phyloP scores from a whole-genome alignment of 768 basidiomycete genomes.

The Mycena indigotica region DNA sequence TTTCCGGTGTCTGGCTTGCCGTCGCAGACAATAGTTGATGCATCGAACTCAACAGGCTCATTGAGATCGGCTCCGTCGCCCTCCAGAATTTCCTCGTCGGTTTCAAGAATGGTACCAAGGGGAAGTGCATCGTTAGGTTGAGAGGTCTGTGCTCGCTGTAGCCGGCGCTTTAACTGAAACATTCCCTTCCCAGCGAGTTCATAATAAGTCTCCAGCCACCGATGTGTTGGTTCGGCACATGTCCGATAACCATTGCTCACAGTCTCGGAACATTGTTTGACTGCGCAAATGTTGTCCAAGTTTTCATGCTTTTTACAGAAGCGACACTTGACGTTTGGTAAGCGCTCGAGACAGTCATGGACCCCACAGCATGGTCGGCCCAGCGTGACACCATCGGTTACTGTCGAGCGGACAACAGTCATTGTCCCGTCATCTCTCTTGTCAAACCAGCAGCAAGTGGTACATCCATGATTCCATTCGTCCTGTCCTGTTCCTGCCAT shows the following conservation, averaged over 20 bases:
- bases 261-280: slow-evolving; percentile 20
- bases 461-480: no score
- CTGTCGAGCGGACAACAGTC: no score
- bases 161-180: slow-evolving; percentile 33
- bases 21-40: no score
- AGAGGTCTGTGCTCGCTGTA: no score
- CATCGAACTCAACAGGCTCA: no score
- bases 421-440: no score
- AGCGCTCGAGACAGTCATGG: slow-evolving; percentile 28
- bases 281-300: slow-evolving; percentile 20
- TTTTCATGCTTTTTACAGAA: slow-evolving; percentile 29
- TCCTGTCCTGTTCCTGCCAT: no score
- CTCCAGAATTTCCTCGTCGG: no score
- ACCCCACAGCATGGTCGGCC: slow-evolving; percentile 34
- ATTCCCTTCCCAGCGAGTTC: slow-evolving; percentile 25
- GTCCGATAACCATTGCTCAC: slow-evolving; percentile 22
- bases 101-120: slow-evolving; percentile 1
- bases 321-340: slow-evolving; percentile 17
- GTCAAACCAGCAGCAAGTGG: no score
- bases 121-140: background rate
- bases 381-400: slow-evolving; percentile 31
- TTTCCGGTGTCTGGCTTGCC: no score
- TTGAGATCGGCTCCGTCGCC: no score
- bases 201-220: slow-evolving; percentile 24
- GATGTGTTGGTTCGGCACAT: slow-evolving; percentile 26